Percentiles rank a stretch among this genome's conserved stretches.
phyloP scores from a whole-genome alignment of 495 filamentous ascomycete species.

The Zalerion maritima region DNA sequence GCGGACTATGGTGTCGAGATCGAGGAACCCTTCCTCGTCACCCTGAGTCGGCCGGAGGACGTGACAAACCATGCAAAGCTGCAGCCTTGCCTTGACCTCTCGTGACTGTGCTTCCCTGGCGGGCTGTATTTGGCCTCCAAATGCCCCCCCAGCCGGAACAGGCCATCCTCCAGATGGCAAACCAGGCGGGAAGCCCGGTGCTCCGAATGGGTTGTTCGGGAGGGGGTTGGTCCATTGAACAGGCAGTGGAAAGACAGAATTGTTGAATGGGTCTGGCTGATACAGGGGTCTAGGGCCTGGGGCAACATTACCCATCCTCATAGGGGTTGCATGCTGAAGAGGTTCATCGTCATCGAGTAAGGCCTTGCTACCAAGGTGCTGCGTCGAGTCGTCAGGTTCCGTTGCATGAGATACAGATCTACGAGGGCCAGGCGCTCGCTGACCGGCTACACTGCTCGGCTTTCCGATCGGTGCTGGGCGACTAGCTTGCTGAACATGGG shows the following conservation, averaged over 20 bases:
- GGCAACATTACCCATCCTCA: slow-evolving; percentile 16
- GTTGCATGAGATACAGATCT: no score
- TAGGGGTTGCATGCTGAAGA: not conserved
- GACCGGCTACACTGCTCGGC: slow-evolving; percentile 55
- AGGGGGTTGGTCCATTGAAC: no score
- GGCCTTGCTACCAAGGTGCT: slow-evolving; percentile 84
- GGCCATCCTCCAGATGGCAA: slow-evolving; percentile 31
- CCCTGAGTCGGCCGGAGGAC: slow-evolving; percentile 11
- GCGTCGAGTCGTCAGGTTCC: slow-evolving; percentile 63
- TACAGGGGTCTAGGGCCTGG: slow-evolving; percentile 13
- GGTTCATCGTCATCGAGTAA: slow-evolving; percentile 74
- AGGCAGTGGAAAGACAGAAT: slow-evolving; percentile 19
- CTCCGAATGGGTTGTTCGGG: slow-evolving; percentile 14
- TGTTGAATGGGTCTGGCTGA: slow-evolving; percentile 10
- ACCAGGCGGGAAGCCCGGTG: slow-evolving; percentile 19
- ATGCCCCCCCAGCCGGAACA: slow-evolving; percentile 34
- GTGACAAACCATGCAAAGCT: slow-evolving; percentile 12
- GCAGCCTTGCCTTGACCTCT: slow-evolving; percentile 10
- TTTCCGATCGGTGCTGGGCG: slow-evolving; percentile 80
- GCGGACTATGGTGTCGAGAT: slow-evolving; percentile 47
- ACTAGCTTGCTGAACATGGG: slow-evolving; percentile 51
- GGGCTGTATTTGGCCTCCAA: slow-evolving; percentile 20
- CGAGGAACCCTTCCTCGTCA: slow-evolving; percentile 43
- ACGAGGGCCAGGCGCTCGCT: slow-evolving; percentile 16
- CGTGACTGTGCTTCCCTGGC: slow-evolving; percentile 15